Percentiles rank a stretch among this genome's conserved stretches.
These are phyloP conservation scores for Apiotrichum sp. DNA, from an alignment of 1,284 basidiomycete species.

Conservation along the genomic window DNA sequence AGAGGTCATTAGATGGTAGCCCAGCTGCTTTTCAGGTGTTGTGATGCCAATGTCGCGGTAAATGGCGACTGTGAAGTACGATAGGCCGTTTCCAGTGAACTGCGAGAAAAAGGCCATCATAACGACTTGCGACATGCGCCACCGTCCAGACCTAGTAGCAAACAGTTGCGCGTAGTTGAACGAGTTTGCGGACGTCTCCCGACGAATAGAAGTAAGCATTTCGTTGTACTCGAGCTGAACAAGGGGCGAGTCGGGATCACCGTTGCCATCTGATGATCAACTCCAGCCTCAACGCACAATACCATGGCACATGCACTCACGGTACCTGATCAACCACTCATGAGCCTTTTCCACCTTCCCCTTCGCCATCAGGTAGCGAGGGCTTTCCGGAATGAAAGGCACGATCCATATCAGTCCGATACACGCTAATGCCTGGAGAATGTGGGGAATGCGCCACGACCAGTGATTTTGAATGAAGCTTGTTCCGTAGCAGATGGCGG, in stretches of 20 bases:
- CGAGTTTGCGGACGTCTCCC: background rate
- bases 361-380: slow-evolving; percentile 24
- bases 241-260: slow-evolving; percentile 39
- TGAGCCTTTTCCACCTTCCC: slow-evolving; percentile 58
- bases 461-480: slow-evolving; percentile 20
- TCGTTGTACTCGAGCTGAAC: slow-evolving; percentile 54
- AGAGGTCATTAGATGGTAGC: slow-evolving; percentile 54
- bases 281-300: no score
- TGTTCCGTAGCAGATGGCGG: slow-evolving; percentile 5
- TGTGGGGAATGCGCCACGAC: slow-evolving; percentile 28
- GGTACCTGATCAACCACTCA: slow-evolving; percentile 65
- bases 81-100: slow-evolving; percentile 48
- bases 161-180: background rate
- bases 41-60: slow-evolving; percentile 26
- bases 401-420: slow-evolving; percentile 7
- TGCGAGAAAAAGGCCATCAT: slow-evolving; percentile 36
- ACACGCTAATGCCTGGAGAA: slow-evolving; percentile 22
- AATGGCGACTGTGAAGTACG: slow-evolving; percentile 45
- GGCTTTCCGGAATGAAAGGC: slow-evolving; percentile 26
- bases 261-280: slow-evolving; percentile 17
- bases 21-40: slow-evolving; percentile 38
- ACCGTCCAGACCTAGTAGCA: background rate
- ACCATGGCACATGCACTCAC: background rate
- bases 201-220: slow-evolving; percentile 52
- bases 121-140: slow-evolving; percentile 8